Percentiles rank a stretch among this genome's conserved stretches.
Conservation (phyloP, 768 basidiomycete genomes). For the Coprinopsis sp. region DNA sequence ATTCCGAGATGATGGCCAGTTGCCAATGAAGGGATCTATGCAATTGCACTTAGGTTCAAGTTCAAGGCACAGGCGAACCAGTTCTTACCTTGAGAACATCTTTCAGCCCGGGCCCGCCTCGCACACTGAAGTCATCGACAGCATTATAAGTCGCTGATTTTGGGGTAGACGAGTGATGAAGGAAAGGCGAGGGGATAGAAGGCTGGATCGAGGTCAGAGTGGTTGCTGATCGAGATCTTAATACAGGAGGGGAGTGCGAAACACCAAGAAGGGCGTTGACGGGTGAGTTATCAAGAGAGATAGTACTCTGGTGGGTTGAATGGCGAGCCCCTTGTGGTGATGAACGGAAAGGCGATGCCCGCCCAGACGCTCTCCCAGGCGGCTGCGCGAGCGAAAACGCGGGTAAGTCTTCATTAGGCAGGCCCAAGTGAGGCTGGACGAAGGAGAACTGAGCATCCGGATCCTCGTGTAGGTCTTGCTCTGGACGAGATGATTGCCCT, state of each 20-base stretch:
- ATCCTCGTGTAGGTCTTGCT: no score
- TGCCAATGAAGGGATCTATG: constrained; percentile 59
- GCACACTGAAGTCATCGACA: constrained; percentile 14
- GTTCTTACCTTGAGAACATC: constrained; percentile 63
- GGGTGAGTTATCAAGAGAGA: constrained; percentile 1
- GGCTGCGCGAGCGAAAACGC: constrained; percentile 1
- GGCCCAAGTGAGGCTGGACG: constrained; percentile 19
- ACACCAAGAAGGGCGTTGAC: background rate
- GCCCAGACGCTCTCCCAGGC: constrained; percentile 11
- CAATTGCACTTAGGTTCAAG: constrained; percentile 2
- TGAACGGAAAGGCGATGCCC: constrained; percentile 8
- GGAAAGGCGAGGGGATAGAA: background rate
- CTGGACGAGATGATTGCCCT: no score
- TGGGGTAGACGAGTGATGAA: background rate
- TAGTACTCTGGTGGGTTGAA: constrained; percentile 3
- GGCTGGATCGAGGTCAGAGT: constrained; percentile 1
- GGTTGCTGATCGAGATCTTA: constrained; percentile 10
- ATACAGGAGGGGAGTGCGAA: constrained; percentile 11
- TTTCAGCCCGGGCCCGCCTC: constrained; percentile 56
- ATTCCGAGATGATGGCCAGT: constrained; percentile 69
- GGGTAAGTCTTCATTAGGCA: constrained; percentile 8
- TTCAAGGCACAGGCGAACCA: background rate
- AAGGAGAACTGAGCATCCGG: background rate
- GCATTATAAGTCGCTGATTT: background rate
- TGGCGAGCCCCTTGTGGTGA: background rate